A percentile compares a stretch with the other conserved stretches of the same genome.
phyloP scores from a whole-genome alignment of 345 rosid species.

The Excoecaria agallocha region DNA sequence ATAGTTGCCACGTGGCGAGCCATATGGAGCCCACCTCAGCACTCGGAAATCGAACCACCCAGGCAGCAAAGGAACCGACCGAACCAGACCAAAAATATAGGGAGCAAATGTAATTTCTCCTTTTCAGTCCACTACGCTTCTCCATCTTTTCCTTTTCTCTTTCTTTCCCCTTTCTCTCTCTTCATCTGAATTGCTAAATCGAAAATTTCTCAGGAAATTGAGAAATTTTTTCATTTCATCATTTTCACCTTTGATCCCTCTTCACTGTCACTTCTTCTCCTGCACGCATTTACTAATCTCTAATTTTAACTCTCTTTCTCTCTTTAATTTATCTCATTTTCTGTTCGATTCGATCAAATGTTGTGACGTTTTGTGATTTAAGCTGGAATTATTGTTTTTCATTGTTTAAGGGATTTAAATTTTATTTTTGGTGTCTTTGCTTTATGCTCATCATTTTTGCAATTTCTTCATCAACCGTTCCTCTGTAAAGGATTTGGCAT shows the following conservation, averaged over 20 bases:
- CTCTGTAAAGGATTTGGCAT: background rate
- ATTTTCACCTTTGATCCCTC: constrained; percentile 17
- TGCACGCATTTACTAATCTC: constrained; percentile 9
- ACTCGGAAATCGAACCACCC: background rate
- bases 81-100: background rate
- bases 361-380: background rate
- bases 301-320: background rate
- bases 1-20: constrained; percentile 13
- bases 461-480: constrained; percentile 2
- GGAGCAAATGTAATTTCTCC: background rate
- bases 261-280: constrained; percentile 34
- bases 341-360: background rate
- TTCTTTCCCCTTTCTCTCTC: constrained; percentile 10
- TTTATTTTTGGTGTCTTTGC: background rate
- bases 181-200: background rate
- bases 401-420: background rate
- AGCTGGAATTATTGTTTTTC: background rate
- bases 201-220: background rate
- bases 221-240: constrained; percentile 2
- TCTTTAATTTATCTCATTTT: background rate
- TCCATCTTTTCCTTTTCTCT: constrained; percentile 3
- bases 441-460: background rate
- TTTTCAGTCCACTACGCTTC: constrained; percentile 25
- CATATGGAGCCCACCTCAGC: background rate
- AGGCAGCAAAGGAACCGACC: background rate